Conservation (phyloP, 768 basidiomycete species). For the Amylocystis lapponica region DNA sequence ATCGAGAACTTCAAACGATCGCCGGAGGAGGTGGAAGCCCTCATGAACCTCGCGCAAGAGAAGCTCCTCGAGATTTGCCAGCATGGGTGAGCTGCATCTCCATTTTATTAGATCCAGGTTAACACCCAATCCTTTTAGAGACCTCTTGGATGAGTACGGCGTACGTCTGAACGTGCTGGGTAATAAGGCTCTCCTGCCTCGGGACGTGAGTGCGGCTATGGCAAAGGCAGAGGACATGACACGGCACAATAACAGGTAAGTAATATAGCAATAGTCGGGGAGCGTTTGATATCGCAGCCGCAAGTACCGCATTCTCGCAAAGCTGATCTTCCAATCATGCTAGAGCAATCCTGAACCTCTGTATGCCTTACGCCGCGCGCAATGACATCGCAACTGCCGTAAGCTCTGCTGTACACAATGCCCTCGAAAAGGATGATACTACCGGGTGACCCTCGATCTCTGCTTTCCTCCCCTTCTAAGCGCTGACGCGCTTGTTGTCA, state of each 20-base stretch:
- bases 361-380: slow-evolving; percentile 87
- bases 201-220: slow-evolving; percentile 63
- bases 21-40: slow-evolving; percentile 75
- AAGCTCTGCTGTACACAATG: slow-evolving; percentile 40
- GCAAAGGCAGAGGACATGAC: slow-evolving; percentile 74
- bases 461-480: slow-evolving; percentile 1
- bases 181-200: slow-evolving; percentile 66
- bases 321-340: neutral
- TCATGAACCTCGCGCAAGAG: slow-evolving; percentile 81
- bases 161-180: slow-evolving; percentile 85
- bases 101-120: neutral
- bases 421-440: slow-evolving; percentile 27
- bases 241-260: slow-evolving; percentile 61
- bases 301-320: too few species aligned
- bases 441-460: slow-evolving; percentile 23
- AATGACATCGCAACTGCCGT: slow-evolving; percentile 90
- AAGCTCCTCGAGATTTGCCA: slow-evolving; percentile 73
- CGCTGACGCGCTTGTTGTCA: slow-evolving; percentile 13
- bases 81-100: slow-evolving; percentile 58
- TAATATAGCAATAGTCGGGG: too few species aligned
- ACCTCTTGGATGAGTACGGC: slow-evolving; percentile 74
- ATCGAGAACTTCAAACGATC: slow-evolving; percentile 95
- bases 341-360: slow-evolving; percentile 86
- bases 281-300: too few species aligned
- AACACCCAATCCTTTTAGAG: slow-evolving; percentile 43